Evolutionary conservation across 1,139 yeast genomes (phyloP).

Genomic region (Spathaspora jeffriesii): DNA sequence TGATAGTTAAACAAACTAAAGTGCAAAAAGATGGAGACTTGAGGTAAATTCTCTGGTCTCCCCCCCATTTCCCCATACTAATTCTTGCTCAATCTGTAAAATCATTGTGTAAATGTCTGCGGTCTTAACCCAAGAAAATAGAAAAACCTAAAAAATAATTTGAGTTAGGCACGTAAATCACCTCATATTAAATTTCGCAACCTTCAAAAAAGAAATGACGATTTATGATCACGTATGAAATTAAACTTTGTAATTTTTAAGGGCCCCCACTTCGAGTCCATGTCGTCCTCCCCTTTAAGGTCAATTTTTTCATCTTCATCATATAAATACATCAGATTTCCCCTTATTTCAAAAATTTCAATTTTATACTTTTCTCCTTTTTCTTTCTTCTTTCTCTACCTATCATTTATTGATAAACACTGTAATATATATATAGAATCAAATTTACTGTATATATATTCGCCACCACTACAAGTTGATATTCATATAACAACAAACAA

Average conservation of each 20-base stretch:
- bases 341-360: background rate
- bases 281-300: background rate
- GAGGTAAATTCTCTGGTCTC: background rate
- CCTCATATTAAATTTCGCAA: conserved; percentile 3
- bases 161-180: conserved; percentile 2
- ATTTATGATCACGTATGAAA: background rate
- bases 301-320: background rate
- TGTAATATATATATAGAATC: conserved; percentile 2
- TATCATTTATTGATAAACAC: conserved; percentile 2
- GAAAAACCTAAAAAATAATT: background rate
- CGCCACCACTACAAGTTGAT: conserved; percentile 5
- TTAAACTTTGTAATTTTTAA: background rate
- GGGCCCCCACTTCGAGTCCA: background rate
- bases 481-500: conserved; percentile 3
- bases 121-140: background rate
- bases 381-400: background rate
- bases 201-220: conserved; percentile 1
- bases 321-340: background rate
- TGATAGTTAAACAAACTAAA: background rate
- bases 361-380: background rate
- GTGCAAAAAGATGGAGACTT: background rate
- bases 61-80: background rate
- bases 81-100: background rate
- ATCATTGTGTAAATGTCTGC: background rate
- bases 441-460: conserved; percentile 2